phyloP scores from a whole-genome alignment of 2,329 filamentous ascomycete genomes.

The Tolypocladium paradoxum region DNA sequence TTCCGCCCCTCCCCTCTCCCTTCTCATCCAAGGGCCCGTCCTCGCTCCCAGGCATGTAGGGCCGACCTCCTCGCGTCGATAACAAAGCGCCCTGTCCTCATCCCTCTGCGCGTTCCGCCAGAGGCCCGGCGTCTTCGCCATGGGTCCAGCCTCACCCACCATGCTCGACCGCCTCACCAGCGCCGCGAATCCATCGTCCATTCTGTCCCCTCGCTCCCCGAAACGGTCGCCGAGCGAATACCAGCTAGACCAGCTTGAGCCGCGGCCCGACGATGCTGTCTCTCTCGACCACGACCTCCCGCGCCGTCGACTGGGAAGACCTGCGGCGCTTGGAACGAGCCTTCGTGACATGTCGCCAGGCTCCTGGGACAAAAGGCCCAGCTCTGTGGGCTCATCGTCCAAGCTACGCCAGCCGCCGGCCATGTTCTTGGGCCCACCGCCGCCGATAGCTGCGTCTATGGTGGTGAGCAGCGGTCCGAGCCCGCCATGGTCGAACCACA shows the following conservation, averaged over 20 bases:
- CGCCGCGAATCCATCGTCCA: constrained; percentile 12
- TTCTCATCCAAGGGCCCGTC: neutral
- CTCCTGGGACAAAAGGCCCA: constrained; percentile 13
- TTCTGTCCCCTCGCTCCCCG: constrained; percentile 14
- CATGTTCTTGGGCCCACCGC: constrained; percentile 38
- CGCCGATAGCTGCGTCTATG: constrained; percentile 36
- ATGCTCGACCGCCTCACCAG: constrained; percentile 16
- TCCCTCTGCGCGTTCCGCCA: neutral
- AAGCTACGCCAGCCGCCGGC: constrained; percentile 17
- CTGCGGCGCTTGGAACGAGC: constrained; percentile 2
- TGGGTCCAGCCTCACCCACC: constrained; percentile 12
- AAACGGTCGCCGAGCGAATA: constrained; percentile 21
- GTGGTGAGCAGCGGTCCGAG: constrained; percentile 14
- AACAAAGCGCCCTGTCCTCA: neutral
- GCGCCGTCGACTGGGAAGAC: constrained; percentile 11
- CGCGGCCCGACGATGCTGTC: constrained; percentile 18
- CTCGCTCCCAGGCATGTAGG: neutral
- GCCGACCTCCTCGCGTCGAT: neutral
- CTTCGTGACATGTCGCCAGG: constrained; percentile 5
- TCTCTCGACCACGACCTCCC: constrained; percentile 10
- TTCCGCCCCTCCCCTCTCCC: neutral
- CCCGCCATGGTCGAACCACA: constrained; percentile 4
- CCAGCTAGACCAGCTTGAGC: constrained; percentile 27
- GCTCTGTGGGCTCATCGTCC: constrained; percentile 19
- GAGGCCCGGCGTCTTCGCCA: neutral